These are phyloP conservation scores for Cordyceps fumosorosea DNA, from an alignment of 2,329 filamentous ascomycete genomes.

Conservation along the genomic window DNA sequence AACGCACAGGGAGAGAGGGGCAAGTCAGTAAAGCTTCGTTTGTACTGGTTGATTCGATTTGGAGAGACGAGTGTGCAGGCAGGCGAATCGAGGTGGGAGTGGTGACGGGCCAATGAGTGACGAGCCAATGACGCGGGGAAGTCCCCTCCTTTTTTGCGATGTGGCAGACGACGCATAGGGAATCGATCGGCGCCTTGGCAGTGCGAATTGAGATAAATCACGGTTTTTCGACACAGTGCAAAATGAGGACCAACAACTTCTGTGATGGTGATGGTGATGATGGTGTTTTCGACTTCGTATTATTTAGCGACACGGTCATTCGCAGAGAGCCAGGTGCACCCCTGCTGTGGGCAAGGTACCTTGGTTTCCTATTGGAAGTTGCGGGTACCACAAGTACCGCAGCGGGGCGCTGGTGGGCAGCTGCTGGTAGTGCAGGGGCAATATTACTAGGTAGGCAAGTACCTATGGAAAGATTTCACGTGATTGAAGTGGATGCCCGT, in stretches of 20 bases:
- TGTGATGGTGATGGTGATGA: background rate
- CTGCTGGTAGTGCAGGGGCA: background rate
- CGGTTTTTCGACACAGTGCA: background rate
- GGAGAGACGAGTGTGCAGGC: background rate
- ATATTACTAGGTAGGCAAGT: no score
- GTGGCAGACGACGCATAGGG: background rate
- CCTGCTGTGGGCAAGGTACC: background rate
- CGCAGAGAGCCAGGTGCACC: background rate
- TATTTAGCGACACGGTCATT: background rate
- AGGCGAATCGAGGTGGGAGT: background rate
- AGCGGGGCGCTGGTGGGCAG: background rate
- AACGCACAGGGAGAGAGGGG: background rate
- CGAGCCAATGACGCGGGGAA: constrained; percentile 5
- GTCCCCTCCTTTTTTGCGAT: background rate
- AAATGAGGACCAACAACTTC: background rate
- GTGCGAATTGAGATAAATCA: background rate
- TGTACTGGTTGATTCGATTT: background rate
- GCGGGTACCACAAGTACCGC: background rate
- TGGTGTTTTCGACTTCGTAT: background rate
- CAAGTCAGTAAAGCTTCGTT: background rate
- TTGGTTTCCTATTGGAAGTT: background rate
- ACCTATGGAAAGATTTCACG: background rate
- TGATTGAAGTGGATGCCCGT: no score
- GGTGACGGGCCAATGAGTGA: background rate
- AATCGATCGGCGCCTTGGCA: background rate